phyloP scores from a whole-genome alignment of 352 stramenopile species.

The Phytophthora uliginosa region DNA sequence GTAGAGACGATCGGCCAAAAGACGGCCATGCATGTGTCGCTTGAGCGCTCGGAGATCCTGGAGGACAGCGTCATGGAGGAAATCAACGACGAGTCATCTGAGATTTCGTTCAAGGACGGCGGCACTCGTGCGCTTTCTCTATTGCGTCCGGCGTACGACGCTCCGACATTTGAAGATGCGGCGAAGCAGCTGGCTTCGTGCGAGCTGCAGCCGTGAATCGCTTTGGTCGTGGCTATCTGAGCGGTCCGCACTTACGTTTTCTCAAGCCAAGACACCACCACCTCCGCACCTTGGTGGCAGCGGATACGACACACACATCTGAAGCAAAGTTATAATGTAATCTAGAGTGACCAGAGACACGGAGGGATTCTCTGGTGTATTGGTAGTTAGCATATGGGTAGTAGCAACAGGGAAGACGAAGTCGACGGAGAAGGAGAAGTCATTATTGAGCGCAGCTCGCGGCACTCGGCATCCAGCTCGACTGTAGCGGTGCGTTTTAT shows the following conservation, averaged over 20 bases:
- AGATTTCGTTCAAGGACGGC: conserved; percentile 42
- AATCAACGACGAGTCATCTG: conserved; percentile 37
- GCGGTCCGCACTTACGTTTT: conserved; percentile 22
- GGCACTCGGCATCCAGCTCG: conserved; percentile 17
- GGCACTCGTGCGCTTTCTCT: conserved; percentile 35
- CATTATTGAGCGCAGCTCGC: conserved; percentile 38
- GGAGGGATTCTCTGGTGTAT: conserved; percentile 41
- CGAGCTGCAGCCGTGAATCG: conserved; percentile 49
- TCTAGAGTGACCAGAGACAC: conserved; percentile 47
- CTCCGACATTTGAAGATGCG: conserved; percentile 56
- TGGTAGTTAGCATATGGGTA: conserved; percentile 44
- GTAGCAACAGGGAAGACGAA: conserved; percentile 35
- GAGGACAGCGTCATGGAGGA: conserved; percentile 65
- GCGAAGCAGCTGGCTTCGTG: conserved; percentile 52
- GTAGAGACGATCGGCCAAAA: conserved; percentile 74
- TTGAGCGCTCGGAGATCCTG: conserved; percentile 53
- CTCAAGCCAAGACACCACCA: conserved; percentile 31
- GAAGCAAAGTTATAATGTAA: conserved; percentile 53
- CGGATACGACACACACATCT: conserved; percentile 39
- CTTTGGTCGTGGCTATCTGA: conserved; percentile 8
- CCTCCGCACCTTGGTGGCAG: conserved; percentile 32
- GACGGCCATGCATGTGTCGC: conserved; percentile 43
- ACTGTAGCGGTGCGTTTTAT: conserved; percentile 33
- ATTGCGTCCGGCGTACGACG: conserved; percentile 35
- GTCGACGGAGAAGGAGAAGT: conserved; percentile 27